Evolutionary conservation across 1,284 basidiomycete species (phyloP), one percentile per base, ranked within the genome.

Genomic region (Stereum hirsutum): DNA sequence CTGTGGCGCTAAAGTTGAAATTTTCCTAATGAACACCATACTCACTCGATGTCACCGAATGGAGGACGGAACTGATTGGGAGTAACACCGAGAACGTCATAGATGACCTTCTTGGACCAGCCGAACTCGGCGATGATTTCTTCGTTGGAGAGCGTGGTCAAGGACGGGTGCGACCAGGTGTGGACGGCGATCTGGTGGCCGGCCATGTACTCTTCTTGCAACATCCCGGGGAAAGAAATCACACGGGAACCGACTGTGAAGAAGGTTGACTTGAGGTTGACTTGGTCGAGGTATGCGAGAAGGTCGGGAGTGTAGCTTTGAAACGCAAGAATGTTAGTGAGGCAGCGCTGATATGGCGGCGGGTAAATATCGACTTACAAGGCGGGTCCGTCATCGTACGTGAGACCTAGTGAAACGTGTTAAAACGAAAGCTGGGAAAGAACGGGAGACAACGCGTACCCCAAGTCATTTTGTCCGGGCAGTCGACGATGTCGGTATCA

Each of bases 41-140:
- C 68, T 10, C 50, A 78, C 75, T 84, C 80, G 43, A 83, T 78
- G 52, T 84, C 81, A 49, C 81, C 80, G 50, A 63, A 82, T 12
- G 80, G 79, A 21, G 81, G 80, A 30, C 81, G 64, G 74, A 79
- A 78, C 60, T 68, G 74, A 45, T 70, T 71, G 11, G 81, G 81
- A 2, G 78, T 81, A 10, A 85, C 78, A 46, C 87, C 87, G 32
- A 81, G 62, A 25, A 81, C 71, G 57, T 89, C 85, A 56, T 81
- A 78, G 63, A 93, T 92, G 48, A 84, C 70, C 65, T 93, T 81
- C 65, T 76, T 86, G 25, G 82, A 77, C 89, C 89, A 93, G 6
- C 83, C 89, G 38, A 95, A 71, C 63, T 93, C 89, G 41, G 89
- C 89, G 41, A 94, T 89, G 54, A 93, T 81, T 58, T 89, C 62